phyloP scores from a whole-genome alignment of 2,329 filamentous ascomycete species.

The Microcera coccophila region DNA sequence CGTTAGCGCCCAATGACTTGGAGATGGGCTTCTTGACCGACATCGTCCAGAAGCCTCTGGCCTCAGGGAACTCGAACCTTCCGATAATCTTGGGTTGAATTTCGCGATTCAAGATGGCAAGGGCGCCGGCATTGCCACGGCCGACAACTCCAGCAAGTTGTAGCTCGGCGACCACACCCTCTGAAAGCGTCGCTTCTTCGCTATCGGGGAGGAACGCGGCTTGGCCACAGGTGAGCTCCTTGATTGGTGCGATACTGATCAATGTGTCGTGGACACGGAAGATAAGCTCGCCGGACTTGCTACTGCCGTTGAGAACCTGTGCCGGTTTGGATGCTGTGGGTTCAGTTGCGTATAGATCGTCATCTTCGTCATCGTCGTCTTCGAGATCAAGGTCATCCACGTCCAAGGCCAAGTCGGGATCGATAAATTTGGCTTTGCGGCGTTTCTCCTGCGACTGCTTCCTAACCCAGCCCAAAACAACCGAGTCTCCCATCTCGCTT shows the following conservation, averaged over 20 bases:
- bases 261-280: constrained; percentile 77
- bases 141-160: constrained; percentile 61
- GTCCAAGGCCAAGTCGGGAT: constrained; percentile 49
- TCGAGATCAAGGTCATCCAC: constrained; percentile 50
- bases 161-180: constrained; percentile 52
- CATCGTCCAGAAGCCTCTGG: constrained; percentile 77
- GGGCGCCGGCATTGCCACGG: constrained; percentile 59
- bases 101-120: constrained; percentile 74
- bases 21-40: constrained; percentile 63
- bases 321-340: constrained; percentile 57
- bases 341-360: constrained; percentile 58
- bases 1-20: constrained; percentile 51
- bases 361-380: constrained; percentile 62
- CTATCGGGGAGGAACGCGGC: constrained; percentile 41
- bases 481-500: constrained; percentile 76
- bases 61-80: constrained; percentile 67
- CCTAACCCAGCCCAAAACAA: constrained; percentile 74
- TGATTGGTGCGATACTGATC: constrained; percentile 74
- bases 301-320: constrained; percentile 36
- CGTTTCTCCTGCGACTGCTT: constrained; percentile 62
- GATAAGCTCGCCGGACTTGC: constrained; percentile 59
- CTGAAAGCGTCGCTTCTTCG: constrained; percentile 40
- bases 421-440: constrained; percentile 58
- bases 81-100: constrained; percentile 70
- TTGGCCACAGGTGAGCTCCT: constrained; percentile 67